phyloP scores from a whole-genome alignment of 805 yeast genomes.

The Candida silvicultrix region DNA sequence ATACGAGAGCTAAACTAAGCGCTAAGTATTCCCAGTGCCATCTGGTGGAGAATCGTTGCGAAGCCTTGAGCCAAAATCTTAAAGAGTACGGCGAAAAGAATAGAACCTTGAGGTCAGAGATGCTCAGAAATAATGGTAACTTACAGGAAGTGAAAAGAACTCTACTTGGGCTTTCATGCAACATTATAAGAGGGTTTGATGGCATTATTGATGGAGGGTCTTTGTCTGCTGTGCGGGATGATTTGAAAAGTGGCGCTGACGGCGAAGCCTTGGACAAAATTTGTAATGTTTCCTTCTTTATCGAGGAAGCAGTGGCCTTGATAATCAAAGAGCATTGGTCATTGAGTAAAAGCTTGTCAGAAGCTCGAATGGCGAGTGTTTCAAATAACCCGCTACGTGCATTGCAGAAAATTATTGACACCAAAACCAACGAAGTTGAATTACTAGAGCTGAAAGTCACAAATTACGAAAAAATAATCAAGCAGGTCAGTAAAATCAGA shows the following conservation, averaged over 20 bases:
- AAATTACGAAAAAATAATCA: conserved; percentile 6
- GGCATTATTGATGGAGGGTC: conserved; percentile 14
- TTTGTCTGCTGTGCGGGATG: conserved; percentile 6
- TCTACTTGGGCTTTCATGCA: conserved; percentile 2
- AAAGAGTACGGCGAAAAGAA: conserved; percentile 3
- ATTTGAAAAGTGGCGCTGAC: conserved; percentile 1
- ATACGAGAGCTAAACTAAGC: conserved; percentile 7
- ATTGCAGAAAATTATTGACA: conserved; percentile 9
- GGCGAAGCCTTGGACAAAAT: conserved; percentile 4
- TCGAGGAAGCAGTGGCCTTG: conserved; percentile 13
- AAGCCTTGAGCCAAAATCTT: neutral
- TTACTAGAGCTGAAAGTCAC: conserved; percentile 4
- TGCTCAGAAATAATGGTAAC: conserved; percentile 3
- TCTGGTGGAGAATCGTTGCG: conserved; percentile 2
- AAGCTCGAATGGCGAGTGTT: conserved; percentile 3
- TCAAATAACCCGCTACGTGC: conserved; percentile 3
- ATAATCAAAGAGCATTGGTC: conserved; percentile 11
- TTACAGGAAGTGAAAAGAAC: conserved; percentile 9
- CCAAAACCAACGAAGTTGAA: conserved; percentile 4
- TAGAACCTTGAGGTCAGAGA: conserved; percentile 7
- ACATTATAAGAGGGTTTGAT: conserved; percentile 7
- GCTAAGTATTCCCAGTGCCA: conserved; percentile 4
- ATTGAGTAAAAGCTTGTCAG: conserved; percentile 4
- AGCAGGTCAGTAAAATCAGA: conserved; percentile 3
- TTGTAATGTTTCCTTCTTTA: conserved; percentile 7